Evolutionary conservation across 2,329 filamentous ascomycete species (phyloP), one percentile per base, ranked within the genome.

Genomic region (Mollisiaceae sp.): DNA sequence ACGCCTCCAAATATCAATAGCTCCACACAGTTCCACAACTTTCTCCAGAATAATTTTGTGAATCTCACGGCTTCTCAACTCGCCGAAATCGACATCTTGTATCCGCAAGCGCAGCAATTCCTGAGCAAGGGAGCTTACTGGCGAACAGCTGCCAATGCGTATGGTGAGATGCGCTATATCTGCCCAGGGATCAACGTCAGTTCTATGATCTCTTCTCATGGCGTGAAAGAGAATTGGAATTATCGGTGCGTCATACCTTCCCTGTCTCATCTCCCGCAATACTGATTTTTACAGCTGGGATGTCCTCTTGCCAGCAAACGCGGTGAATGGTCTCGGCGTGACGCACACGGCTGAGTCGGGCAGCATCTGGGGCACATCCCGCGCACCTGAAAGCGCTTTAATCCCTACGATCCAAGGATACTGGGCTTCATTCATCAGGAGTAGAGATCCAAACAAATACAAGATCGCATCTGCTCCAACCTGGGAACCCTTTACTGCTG

Each of bases 401-500:
- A 82, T 90, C 0, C 81, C 85, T 0, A 77, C 90, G 0, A 83
- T 91, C 35, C 89, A 92, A 72, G 83, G 82, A 0, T 94, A 93
- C 76, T 93, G 90, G 89, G 86, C 87, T 1, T 91, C 87, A 69
- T 94, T 94, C 74, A 87, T 94, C 66, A 79, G 85, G 32, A 81
- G 81, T 0, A 82, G 87, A 43, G 81, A 94, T 75, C 91, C 91
- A 0, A 94, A 93, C 73, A 79, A 71, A 18, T 77, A 82, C 62
- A 81, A 85, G 9, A 68, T 76, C 52, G 43, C 67, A 0, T 82
- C 80, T 0, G 79, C 79, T 52, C 84, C 85, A 2, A 76, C 76
- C 62, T 90, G 87, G 88, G 75, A 79, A 67, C 74, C 75, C 4
- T 87, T 81, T 74, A 61, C 63, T 39, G 72, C 69, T 57, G 75